These are phyloP conservation scores for Macadamia tetraphylla DNA, from an alignment of 164 flowering plant species.

Conservation along the genomic window DNA sequence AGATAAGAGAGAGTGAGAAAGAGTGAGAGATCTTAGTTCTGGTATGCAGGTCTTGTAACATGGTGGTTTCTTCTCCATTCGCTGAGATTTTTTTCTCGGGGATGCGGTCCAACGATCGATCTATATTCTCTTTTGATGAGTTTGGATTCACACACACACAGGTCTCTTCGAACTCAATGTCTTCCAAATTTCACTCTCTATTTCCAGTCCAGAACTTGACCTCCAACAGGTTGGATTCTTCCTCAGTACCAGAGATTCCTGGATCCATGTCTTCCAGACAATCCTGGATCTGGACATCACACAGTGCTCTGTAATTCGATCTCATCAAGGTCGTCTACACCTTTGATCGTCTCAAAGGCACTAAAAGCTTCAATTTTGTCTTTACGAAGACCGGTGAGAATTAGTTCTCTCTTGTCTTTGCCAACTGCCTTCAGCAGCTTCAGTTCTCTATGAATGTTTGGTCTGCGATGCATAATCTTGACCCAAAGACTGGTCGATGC, in stretches of 20 bases:
- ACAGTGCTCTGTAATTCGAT: conserved; percentile 63
- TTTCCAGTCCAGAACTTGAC: conserved; percentile 33
- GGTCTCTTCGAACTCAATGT: conserved; percentile 77
- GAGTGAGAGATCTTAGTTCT: not conserved
- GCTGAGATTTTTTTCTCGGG: conserved; percentile 64
- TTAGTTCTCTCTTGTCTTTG: conserved; percentile 79
- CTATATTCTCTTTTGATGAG: conserved; percentile 81
- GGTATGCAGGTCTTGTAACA: not conserved
- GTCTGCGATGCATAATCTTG: conserved; percentile 48
- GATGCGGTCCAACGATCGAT: conserved; percentile 58
- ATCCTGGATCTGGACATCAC: conserved; percentile 53
- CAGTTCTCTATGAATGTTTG: conserved; percentile 32
- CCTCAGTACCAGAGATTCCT: conserved; percentile 72
- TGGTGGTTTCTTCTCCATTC: conserved; percentile 27
- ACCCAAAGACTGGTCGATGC: conserved; percentile 28
- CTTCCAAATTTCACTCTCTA: conserved; percentile 44
- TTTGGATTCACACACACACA: conserved; percentile 74
- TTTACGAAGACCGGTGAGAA: conserved; percentile 21
- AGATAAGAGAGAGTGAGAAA: not conserved
- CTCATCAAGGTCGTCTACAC: conserved; percentile 41
- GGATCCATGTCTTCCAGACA: conserved; percentile 73
- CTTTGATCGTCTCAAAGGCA: conserved; percentile 29
- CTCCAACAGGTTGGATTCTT: conserved; percentile 72
- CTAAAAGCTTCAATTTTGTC: conserved; percentile 3
- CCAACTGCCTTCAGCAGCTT: conserved; percentile 54